phyloP scores from a whole-genome alignment of 2,329 filamentous ascomycete genomes.

The Ophiostoma pallidulum region DNA sequence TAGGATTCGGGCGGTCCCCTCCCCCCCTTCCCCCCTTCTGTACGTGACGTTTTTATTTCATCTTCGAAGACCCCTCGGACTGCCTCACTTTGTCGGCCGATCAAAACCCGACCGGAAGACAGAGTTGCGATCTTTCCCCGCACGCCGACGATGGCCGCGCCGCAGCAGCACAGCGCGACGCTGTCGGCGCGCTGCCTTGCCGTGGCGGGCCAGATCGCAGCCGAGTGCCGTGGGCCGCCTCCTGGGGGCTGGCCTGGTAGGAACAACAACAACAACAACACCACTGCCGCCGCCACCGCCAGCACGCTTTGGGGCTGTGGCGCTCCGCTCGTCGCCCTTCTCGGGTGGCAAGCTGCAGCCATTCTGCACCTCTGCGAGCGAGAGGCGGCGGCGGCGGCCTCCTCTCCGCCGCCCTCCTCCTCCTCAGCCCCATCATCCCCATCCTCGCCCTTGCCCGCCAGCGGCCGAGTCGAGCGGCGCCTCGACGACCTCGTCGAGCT shows the following conservation, averaged over 20 bases:
- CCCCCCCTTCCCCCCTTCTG: no score
- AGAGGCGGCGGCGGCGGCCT: no score
- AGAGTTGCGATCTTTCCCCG: no score
- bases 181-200: conserved; percentile 12
- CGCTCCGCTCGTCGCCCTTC: conserved; percentile 17
- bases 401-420: no score
- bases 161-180: neutral
- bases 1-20: no score
- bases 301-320: conserved; percentile 14
- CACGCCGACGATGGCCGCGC: neutral
- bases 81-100: no score
- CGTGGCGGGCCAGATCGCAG: conserved; percentile 13
- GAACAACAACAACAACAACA: neutral
- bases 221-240: conserved; percentile 5
- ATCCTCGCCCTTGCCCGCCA: neutral
- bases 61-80: no score
- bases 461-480: conserved; percentile 24
- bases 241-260: no score
- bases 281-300: neutral
- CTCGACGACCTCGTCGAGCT: conserved; percentile 49
- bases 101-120: neutral
- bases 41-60: no score
- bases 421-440: neutral
- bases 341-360: conserved; percentile 17
- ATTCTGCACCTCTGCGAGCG: no score